Evolutionary conservation across 768 basidiomycete genomes (phyloP).

Genomic region (Termitomyces sp.): DNA sequence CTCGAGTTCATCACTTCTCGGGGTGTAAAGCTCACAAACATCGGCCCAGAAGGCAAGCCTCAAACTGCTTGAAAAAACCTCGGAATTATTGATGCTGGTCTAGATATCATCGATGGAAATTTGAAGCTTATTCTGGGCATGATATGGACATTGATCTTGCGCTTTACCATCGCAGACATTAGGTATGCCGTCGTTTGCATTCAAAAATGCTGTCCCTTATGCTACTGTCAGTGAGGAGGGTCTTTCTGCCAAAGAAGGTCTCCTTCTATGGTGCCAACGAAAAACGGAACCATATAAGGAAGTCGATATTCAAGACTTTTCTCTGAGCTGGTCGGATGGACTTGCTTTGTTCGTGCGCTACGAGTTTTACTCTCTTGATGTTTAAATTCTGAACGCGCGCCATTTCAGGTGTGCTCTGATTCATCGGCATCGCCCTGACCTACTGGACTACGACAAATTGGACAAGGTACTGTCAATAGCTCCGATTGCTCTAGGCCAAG

Average conservation of each 20-base stretch:
- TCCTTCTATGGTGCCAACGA: conserved; percentile 96
- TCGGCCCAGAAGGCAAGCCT: conserved; percentile 83
- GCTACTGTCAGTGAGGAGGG: conserved; percentile 78
- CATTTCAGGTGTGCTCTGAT: conserved; percentile 85
- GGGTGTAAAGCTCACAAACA: conserved; percentile 95
- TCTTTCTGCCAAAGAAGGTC: conserved; percentile 95
- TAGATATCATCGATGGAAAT: conserved; percentile 99
- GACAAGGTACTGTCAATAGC: conserved; percentile 54
- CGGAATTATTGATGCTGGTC: conserved; percentile 3
- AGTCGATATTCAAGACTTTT: conserved; percentile 93
- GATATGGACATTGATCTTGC: conserved; percentile 98
- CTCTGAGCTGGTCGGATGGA: conserved; percentile 89
- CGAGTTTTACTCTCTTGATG: conserved; percentile 1
- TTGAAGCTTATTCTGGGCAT: conserved; percentile 96
- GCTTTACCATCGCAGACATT: conserved; percentile 98
- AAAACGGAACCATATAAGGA: conserved; percentile 90
- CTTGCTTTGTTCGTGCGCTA: conserved; percentile 75
- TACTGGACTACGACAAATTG: conserved; percentile 83
- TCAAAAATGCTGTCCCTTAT: conserved; percentile 10
- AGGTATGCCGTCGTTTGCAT: conserved; percentile 49
- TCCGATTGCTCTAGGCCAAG: neutral
- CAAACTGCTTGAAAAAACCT: neutral
- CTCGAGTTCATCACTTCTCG: conserved; percentile 91
- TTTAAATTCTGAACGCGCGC: conserved; percentile 3
- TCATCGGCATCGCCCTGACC: conserved; percentile 94